A percentile compares a stretch with the other conserved stretches of the same genome.
Evolutionary conservation across 768 basidiomycete species (phyloP).

Genomic region (Lepiota venenata): DNA sequence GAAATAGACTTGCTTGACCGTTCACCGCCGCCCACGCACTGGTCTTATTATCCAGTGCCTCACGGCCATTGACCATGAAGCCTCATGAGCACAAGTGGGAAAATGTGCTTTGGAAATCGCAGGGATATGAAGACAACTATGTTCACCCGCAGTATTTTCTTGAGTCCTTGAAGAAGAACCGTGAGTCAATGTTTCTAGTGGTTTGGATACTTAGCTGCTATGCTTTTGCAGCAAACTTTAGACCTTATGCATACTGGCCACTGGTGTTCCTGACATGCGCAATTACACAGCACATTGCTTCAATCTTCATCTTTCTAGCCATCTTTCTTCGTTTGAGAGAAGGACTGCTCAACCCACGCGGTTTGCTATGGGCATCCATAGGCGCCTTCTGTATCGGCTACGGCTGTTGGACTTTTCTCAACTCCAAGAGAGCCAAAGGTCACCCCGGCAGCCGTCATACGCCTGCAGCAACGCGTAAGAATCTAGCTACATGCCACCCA

Average conservation of each 20-base stretch:
- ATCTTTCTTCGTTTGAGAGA: slow-evolving; percentile 74
- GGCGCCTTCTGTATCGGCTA: slow-evolving; percentile 60
- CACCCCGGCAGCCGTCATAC: neutral
- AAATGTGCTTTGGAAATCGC: slow-evolving; percentile 76
- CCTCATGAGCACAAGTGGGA: slow-evolving; percentile 42
- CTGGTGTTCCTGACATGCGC: slow-evolving; percentile 68
- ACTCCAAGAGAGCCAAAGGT: neutral
- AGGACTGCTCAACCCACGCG: slow-evolving; percentile 60
- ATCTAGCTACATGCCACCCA: neutral
- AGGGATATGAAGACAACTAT: slow-evolving; percentile 81
- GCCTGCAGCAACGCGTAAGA: neutral
- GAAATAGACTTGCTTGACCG: slow-evolving; percentile 4
- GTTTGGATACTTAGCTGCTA: neutral
- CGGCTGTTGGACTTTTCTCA: slow-evolving; percentile 43
- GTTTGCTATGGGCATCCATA: slow-evolving; percentile 64
- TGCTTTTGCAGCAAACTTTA: slow-evolving; percentile 63
- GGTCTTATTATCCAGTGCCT: neutral
- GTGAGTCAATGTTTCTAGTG: slow-evolving; percentile 39
- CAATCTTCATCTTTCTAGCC: slow-evolving; percentile 77
- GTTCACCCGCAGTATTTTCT: slow-evolving; percentile 74
- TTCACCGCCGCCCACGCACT: neutral
- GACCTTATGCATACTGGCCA: slow-evolving; percentile 72
- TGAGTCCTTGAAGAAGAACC: slow-evolving; percentile 72
- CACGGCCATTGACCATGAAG: neutral
- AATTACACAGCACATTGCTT: slow-evolving; percentile 81